Conservation (phyloP, 768 basidiomycete species). For the Hypsizygus marmoreus region DNA sequence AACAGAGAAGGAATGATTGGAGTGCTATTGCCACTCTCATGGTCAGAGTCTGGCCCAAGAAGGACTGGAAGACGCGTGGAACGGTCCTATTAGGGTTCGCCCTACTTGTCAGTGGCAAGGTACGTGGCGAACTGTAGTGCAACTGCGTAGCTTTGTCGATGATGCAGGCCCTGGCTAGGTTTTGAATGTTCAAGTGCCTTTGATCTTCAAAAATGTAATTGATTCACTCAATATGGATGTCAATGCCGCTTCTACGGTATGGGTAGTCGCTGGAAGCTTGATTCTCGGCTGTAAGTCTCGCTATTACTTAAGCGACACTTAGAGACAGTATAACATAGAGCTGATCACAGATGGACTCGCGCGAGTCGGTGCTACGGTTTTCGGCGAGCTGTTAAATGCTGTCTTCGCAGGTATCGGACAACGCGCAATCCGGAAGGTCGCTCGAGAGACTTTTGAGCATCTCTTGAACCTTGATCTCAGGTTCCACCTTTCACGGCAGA, state of each 20-base stretch:
- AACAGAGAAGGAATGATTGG: constrained; percentile 83
- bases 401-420: constrained; percentile 97
- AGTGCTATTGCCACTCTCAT: constrained; percentile 79
- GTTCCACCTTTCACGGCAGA: constrained; percentile 92
- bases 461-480: constrained; percentile 86
- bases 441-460: constrained; percentile 94
- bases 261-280: constrained; percentile 88
- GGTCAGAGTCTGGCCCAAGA: constrained; percentile 89
- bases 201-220: constrained; percentile 90
- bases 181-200: constrained; percentile 97
- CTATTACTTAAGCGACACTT: background rate
- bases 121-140: constrained; percentile 31
- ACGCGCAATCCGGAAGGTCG: constrained; percentile 90
- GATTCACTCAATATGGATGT: constrained; percentile 88
- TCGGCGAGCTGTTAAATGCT: constrained; percentile 90
- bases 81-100: constrained; percentile 83
- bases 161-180: constrained; percentile 46
- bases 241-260: constrained; percentile 73
- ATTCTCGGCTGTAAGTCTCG: constrained; percentile 89
- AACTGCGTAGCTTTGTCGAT: background rate
- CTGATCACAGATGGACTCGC: constrained; percentile 77
- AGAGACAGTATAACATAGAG: constrained; percentile 3
- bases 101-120: constrained; percentile 85
- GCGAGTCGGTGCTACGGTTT: constrained; percentile 86
- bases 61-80: constrained; percentile 79